Conservation (phyloP, 1,139 yeast species). For the Sugiyamaella grinbergsii region DNA sequence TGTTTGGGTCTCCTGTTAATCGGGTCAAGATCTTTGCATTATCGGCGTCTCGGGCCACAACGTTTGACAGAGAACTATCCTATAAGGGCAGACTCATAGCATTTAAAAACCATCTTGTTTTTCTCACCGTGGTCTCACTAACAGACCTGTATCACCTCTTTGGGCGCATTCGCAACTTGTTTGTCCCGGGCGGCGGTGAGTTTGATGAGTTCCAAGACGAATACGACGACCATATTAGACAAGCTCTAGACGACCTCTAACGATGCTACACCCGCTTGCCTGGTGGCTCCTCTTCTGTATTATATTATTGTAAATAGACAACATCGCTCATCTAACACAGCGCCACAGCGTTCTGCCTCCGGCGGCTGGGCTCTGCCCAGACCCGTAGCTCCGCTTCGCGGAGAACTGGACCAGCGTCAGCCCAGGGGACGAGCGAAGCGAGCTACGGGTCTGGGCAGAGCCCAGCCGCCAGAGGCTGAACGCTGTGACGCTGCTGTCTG, state of each 20-base stretch:
- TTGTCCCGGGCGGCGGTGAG: conserved; percentile 9
- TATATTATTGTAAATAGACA: conserved; percentile 8
- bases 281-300: background rate
- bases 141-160: conserved; percentile 51
- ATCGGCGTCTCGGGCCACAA: conserved; percentile 47
- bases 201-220: conserved; percentile 27
- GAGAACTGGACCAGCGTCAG: too few species aligned
- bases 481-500: too few species aligned
- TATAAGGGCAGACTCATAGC: conserved; percentile 24
- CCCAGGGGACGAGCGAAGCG: too few species aligned
- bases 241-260: conserved; percentile 21
- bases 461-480: too few species aligned
- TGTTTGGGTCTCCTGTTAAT: conserved; percentile 72
- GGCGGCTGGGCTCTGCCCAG: conserved; percentile 11
- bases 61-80: conserved; percentile 20
- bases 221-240: conserved; percentile 28
- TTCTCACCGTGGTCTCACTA: conserved; percentile 46
- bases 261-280: background rate
- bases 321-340: background rate
- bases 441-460: background rate
- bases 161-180: conserved; percentile 48
- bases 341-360: conserved; percentile 6
- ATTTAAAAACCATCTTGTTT: conserved; percentile 41
- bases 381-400: conserved; percentile 1
- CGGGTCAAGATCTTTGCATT: conserved; percentile 63